Conservation (phyloP, 768 basidiomycete species). For the Leucosporidium yakuticum region DNA sequence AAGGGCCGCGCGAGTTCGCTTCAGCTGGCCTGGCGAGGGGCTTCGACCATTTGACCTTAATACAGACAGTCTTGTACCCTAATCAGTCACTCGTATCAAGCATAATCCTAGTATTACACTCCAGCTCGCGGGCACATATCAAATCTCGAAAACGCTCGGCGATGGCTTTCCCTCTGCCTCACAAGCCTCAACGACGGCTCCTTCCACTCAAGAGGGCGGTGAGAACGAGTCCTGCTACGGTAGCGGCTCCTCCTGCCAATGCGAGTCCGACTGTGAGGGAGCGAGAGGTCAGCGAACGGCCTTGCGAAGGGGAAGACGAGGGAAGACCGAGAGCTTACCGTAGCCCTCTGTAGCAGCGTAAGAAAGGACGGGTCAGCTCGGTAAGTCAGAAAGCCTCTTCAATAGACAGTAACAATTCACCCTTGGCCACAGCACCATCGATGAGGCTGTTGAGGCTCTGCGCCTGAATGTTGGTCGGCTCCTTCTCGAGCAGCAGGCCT, state of each 20-base stretch:
- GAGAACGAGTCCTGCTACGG: slow-evolving; percentile 55
- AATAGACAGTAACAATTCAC: slow-evolving; percentile 47
- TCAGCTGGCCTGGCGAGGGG: too few relatives aligned
- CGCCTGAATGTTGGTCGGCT: slow-evolving; percentile 88
- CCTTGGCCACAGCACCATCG: slow-evolving; percentile 74
- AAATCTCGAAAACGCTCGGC: too few relatives aligned
- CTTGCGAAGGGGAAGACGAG: neutral
- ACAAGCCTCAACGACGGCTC: slow-evolving; percentile 28
- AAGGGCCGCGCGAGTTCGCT: too few relatives aligned
- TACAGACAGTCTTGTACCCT: too few relatives aligned
- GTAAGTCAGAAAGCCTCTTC: neutral
- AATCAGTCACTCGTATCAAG: too few relatives aligned
- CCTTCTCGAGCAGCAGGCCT: slow-evolving; percentile 83
- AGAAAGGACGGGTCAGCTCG: neutral
- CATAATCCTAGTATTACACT: too few relatives aligned
- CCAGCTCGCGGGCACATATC: too few relatives aligned
- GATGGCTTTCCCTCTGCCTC: neutral
- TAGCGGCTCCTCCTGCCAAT: slow-evolving; percentile 81
- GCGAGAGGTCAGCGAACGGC: slow-evolving; percentile 5
- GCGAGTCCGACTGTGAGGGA: slow-evolving; percentile 89
- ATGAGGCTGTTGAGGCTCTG: slow-evolving; percentile 79
- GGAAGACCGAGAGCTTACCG: neutral
- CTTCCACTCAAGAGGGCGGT: slow-evolving; percentile 39
- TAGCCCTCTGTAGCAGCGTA: neutral
- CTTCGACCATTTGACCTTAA: too few relatives aligned